Evolutionary conservation across 768 basidiomycete genomes (phyloP).

Genomic region (Calocera cornea): DNA sequence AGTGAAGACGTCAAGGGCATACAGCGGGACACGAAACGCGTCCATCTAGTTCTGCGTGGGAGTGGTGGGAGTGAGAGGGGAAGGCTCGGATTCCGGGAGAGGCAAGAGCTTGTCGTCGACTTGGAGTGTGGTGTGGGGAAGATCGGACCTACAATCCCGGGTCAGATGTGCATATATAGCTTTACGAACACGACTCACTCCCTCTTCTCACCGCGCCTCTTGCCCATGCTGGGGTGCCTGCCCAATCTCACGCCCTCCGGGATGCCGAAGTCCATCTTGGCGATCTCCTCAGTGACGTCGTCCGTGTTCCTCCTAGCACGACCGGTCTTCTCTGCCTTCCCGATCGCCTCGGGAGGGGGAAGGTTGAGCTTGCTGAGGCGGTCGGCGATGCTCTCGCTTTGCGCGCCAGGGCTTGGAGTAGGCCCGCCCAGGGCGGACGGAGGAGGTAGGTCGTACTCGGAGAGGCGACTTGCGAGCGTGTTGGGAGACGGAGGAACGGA

Average conservation of each 20-base stretch:
- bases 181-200: background rate
- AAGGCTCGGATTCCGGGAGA: background rate
- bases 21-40: too few relatives aligned
- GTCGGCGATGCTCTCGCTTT: background rate
- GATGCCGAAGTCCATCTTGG: background rate
- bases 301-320: background rate
- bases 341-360: background rate
- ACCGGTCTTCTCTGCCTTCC: slow-evolving; percentile 1
- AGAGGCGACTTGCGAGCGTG: background rate
- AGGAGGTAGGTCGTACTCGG: background rate
- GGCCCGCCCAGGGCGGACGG: background rate
- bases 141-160: background rate
- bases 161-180: background rate
- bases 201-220: background rate
- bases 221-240: slow-evolving; percentile 4
- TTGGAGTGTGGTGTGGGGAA: slow-evolving; percentile 2
- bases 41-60: too few relatives aligned
- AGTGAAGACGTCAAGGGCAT: background rate
- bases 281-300: background rate
- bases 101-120: background rate
- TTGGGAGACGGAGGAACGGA: slow-evolving; percentile 2
- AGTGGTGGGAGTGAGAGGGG: background rate
- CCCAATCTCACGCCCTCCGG: background rate
- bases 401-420: background rate
- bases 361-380: slow-evolving; percentile 2